Conservation (phyloP, 768 basidiomycete species). For the Rhodotorula sphaerocarpa region DNA sequence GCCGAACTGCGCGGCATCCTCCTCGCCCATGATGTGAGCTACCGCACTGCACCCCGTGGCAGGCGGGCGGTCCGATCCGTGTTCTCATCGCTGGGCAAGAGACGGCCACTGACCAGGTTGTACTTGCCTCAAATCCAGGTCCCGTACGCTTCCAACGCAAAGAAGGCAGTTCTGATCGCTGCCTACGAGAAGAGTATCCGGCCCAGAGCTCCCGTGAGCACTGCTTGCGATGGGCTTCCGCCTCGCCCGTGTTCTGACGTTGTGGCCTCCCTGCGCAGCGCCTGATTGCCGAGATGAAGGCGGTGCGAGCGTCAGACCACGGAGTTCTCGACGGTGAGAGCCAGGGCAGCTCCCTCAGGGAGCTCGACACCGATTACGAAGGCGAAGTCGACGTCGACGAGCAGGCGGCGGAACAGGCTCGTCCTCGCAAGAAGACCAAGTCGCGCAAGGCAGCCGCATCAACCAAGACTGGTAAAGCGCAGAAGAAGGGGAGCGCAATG, state of each 20-base stretch:
- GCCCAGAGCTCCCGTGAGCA: constrained; percentile 15
- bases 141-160: constrained; percentile 18
- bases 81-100: not conserved
- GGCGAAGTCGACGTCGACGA: not conserved
- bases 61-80: no score
- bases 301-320: constrained; percentile 15
- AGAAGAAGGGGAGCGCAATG: not conserved
- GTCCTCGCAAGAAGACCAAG: not conserved
- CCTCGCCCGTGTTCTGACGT: not conserved
- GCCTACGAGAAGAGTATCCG: constrained; percentile 9
- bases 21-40: constrained; percentile 18
- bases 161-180: constrained; percentile 22
- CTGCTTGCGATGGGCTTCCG: not conserved
- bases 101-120: no score
- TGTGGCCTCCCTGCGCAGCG: not conserved
- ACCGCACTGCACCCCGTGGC: no score
- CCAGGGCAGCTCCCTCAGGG: constrained; percentile 10
- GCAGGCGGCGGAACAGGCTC: not conserved
- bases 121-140: not conserved
- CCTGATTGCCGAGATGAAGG: constrained; percentile 6
- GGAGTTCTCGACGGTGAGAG: constrained; percentile 31
- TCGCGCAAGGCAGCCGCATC: not conserved
- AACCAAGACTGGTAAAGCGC: not conserved
- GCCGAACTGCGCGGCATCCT: constrained; percentile 24
- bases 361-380: constrained; percentile 22